Conservation (phyloP, 2,329 filamentous ascomycete genomes). For the Sphaerulina vaccinii region DNA sequence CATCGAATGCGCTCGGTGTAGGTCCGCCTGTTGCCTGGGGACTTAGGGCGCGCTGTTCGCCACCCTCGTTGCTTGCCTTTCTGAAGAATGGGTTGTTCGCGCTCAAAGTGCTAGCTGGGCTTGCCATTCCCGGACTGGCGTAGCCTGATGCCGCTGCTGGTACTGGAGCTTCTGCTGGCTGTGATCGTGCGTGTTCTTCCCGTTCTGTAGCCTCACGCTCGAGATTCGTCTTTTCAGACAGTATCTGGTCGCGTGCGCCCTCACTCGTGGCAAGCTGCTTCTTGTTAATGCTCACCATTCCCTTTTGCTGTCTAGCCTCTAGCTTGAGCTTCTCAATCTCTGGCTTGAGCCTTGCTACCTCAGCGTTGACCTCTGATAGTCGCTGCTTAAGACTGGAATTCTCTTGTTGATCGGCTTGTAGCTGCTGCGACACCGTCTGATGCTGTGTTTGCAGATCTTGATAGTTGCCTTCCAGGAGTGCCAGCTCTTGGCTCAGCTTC, state of each 20-base stretch:
- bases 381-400: conserved; percentile 82
- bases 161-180: conserved; percentile 20
- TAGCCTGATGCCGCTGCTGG: conserved; percentile 12
- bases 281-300: conserved; percentile 95
- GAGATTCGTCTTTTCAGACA: conserved; percentile 72
- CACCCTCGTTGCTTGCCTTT: conserved; percentile 42
- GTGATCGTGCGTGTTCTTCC: conserved; percentile 23
- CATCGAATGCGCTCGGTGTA: conserved; percentile 39
- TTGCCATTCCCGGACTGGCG: conserved; percentile 20
- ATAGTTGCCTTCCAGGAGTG: conserved; percentile 75
- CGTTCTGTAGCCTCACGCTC: conserved; percentile 49
- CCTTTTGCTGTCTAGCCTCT: conserved; percentile 92
- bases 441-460: conserved; percentile 82
- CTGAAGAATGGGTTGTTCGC: conserved; percentile 96
- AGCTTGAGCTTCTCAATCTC: conserved; percentile 90
- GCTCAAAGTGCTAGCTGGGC: conserved; percentile 30
- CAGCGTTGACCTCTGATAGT: conserved; percentile 77
- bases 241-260: conserved; percentile 82
- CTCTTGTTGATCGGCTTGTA: conserved; percentile 86
- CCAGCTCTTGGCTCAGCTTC: conserved; percentile 80
- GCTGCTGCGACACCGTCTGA: conserved; percentile 67
- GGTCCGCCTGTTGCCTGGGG: conserved; percentile 30
- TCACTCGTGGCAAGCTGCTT: conserved; percentile 93
- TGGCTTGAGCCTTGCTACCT: conserved; percentile 80
- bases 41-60: conserved; percentile 27